phyloP scores from a whole-genome alignment of 2,329 filamentous ascomycete species.

The Plectosphaerella cucumerina region DNA sequence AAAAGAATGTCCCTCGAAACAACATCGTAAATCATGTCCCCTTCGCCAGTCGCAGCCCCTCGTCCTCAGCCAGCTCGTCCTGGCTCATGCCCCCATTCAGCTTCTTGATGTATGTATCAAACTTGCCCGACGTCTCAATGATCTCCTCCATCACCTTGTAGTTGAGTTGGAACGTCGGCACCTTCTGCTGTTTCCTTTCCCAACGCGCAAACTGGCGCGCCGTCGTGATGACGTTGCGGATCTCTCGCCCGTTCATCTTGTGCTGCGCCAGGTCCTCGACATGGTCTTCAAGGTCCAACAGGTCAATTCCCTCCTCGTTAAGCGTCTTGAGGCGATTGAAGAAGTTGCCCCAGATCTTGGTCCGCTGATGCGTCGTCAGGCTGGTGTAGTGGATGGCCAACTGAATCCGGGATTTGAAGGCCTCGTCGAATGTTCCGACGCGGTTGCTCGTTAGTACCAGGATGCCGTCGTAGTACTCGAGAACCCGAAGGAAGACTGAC shows the following conservation, averaged over 20 bases:
- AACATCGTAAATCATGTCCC: too few relatives aligned
- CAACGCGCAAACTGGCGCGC: slow-evolving; percentile 17
- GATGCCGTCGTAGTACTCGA: slow-evolving; percentile 32
- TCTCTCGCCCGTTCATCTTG: slow-evolving; percentile 35
- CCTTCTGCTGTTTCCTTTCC: background rate
- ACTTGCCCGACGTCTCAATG: background rate
- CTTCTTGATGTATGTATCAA: background rate
- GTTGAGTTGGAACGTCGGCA: background rate
- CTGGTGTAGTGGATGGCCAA: slow-evolving; percentile 24
- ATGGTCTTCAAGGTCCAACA: background rate
- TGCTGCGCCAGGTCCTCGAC: slow-evolving; percentile 24
- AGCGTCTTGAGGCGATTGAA: slow-evolving; percentile 9
- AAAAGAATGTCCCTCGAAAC: too few relatives aligned
- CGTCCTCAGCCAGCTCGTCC: background rate
- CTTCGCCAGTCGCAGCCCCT: background rate
- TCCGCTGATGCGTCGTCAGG: slow-evolving; percentile 9
- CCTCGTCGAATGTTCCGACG: slow-evolving; percentile 29
- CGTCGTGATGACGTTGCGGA: slow-evolving; percentile 29
- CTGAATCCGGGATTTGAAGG: slow-evolving; percentile 30
- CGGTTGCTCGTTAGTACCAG: slow-evolving; percentile 31
- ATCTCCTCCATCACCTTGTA: background rate
- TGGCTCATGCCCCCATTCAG: background rate
- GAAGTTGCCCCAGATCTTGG: slow-evolving; percentile 24
- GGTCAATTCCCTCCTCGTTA: slow-evolving; percentile 5
- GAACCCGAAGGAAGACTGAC: slow-evolving; percentile 25